phyloP scores from a whole-genome alignment of 2,329 filamentous ascomycete species.

The Microcyclosporella mali region DNA sequence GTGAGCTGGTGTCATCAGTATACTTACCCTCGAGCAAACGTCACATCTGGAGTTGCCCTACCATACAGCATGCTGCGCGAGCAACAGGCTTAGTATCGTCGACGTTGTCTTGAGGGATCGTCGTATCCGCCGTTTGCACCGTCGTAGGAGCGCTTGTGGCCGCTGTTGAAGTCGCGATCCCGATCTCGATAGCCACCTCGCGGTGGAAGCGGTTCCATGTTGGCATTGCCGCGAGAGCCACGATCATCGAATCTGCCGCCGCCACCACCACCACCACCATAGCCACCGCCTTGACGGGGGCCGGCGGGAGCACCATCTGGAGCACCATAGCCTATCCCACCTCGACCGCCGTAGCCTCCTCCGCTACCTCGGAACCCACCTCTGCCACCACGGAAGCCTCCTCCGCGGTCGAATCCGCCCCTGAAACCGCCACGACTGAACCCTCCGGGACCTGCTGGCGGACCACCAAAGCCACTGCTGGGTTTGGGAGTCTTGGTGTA shows the following conservation, averaged over 20 bases:
- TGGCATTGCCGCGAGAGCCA: conserved; percentile 60
- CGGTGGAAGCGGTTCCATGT: conserved; percentile 74
- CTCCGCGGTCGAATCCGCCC: conserved; percentile 50
- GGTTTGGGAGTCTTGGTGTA: conserved; percentile 75
- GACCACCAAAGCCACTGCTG: conserved; percentile 47
- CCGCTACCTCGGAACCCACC: conserved; percentile 37
- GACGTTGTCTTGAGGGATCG: conserved; percentile 55
- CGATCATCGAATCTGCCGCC: conserved; percentile 36
- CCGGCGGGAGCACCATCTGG: conserved; percentile 46
- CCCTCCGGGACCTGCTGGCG: conserved; percentile 51
- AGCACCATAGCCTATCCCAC: conserved; percentile 38
- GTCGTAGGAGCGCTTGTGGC: conserved; percentile 58
- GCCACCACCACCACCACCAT: conserved; percentile 31
- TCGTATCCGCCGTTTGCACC: conserved; percentile 61
- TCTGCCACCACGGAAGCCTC: conserved; percentile 50
- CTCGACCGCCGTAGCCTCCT: conserved; percentile 23
- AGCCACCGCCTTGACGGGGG: conserved; percentile 36
- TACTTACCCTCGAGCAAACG: conserved; percentile 17
- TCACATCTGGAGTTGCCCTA: conserved; percentile 15
- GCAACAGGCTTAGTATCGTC: conserved; percentile 46
- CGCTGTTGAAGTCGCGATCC: conserved; percentile 44
- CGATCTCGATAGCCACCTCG: conserved; percentile 47
- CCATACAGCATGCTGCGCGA: conserved; percentile 10
- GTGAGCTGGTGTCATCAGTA: conserved; percentile 21
- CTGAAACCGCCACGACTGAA: conserved; percentile 45